Conservation (phyloP, 352 stramenopile genomes). For the Globisporangium cystogenes region DNA sequence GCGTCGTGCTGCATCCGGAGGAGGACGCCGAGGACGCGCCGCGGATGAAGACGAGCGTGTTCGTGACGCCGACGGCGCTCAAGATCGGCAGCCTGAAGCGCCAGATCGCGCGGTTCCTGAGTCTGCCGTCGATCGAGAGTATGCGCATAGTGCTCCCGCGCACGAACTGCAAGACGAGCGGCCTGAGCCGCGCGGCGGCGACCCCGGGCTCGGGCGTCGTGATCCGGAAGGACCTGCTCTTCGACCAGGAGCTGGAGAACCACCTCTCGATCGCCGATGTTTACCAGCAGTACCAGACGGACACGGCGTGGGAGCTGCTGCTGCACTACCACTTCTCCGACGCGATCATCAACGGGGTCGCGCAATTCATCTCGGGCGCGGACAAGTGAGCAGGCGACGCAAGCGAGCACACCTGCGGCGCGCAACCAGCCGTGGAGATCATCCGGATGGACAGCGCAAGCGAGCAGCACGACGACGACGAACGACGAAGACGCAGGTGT, state of each 20-base stretch:
- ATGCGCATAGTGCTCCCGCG: conserved; percentile 58
- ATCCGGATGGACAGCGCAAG: background rate
- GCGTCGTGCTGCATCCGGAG: conserved; percentile 50
- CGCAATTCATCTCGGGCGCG: conserved; percentile 39
- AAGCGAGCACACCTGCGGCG: background rate
- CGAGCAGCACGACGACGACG: background rate
- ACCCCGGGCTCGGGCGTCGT: conserved; percentile 12
- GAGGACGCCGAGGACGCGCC: conserved; percentile 20
- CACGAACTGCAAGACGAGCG: conserved; percentile 48
- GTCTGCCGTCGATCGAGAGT: conserved; percentile 29
- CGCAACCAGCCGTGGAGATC: background rate
- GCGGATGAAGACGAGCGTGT: conserved; percentile 44
- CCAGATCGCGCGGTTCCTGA: conserved; percentile 47
- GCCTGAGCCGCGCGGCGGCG: conserved; percentile 18
- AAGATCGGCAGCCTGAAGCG: conserved; percentile 76
- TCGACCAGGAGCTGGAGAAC: conserved; percentile 71
- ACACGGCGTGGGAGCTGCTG: conserved; percentile 58
- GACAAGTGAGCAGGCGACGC: background rate
- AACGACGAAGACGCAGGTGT: background rate
- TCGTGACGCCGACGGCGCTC: conserved; percentile 54
- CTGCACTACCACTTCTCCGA: conserved; percentile 78
- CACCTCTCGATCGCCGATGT: conserved; percentile 70
- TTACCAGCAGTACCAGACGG: conserved; percentile 79
- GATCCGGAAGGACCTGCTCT: conserved; percentile 62
- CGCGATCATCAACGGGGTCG: conserved; percentile 63